Conservation (phyloP, 352 stramenopile species). For the Globisporangium paroecandrum region DNA sequence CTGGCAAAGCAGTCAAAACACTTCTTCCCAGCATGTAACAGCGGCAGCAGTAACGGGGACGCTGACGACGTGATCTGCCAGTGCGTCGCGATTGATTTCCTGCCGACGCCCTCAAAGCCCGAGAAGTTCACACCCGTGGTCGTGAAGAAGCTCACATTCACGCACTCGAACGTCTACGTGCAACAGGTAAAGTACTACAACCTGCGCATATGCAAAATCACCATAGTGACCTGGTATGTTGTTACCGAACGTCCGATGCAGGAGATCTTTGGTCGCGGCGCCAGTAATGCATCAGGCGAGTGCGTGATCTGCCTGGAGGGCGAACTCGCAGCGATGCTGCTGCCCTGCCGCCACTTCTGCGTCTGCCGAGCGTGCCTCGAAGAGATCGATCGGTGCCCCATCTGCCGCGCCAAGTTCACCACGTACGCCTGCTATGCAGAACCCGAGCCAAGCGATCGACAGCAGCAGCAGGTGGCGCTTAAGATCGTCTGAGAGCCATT, state of each 20-base stretch:
- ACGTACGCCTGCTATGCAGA: conserved; percentile 49
- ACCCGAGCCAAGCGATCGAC: neutral
- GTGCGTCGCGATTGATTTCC: conserved; percentile 54
- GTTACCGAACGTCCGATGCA: conserved; percentile 10
- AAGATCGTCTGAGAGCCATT: conserved; percentile 15
- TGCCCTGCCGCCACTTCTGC: conserved; percentile 67
- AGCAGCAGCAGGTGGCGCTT: conserved; percentile 1
- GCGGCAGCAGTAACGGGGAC: neutral
- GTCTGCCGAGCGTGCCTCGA: conserved; percentile 59
- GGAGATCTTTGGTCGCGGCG: conserved; percentile 54
- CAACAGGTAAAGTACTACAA: conserved; percentile 29
- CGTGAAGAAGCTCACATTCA: conserved; percentile 52
- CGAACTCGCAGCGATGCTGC: conserved; percentile 33
- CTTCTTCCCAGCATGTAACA: neutral
- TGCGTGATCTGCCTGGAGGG: conserved; percentile 70
- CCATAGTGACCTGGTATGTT: neutral
- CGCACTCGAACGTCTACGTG: conserved; percentile 29
- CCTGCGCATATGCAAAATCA: neutral
- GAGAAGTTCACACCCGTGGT: conserved; percentile 31
- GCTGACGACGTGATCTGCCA: conserved; percentile 36
- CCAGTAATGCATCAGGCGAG: conserved; percentile 26
- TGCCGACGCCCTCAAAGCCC: conserved; percentile 37
- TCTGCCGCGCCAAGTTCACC: conserved; percentile 57
- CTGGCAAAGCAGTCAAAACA: neutral
- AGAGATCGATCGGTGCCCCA: conserved; percentile 71